Conservation (phyloP, 2,329 filamentous ascomycete species). For the Pseudocercospora cruenta region DNA sequence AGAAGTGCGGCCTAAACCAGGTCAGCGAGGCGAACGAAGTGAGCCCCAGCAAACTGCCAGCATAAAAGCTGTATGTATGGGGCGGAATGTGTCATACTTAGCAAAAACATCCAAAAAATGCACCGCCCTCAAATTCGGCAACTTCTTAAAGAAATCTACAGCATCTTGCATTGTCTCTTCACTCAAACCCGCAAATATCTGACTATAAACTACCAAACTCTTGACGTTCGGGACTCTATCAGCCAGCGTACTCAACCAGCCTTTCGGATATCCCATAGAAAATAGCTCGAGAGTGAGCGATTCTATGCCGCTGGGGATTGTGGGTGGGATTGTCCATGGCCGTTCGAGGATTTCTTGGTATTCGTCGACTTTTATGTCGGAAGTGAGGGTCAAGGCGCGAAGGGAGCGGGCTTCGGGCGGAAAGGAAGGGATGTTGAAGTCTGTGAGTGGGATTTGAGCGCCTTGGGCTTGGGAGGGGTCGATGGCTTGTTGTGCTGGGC, state of each 20-base stretch:
- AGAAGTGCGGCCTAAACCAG: too few species aligned
- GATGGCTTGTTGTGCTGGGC: background rate
- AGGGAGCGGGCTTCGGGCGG: slow-evolving; percentile 49
- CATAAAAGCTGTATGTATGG: background rate
- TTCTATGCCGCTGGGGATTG: slow-evolving; percentile 47
- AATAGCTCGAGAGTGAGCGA: slow-evolving; percentile 54
- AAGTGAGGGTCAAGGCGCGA: slow-evolving; percentile 52
- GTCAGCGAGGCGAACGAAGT: background rate
- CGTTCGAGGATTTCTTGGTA: slow-evolving; percentile 46
- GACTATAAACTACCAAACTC: slow-evolving; percentile 50
- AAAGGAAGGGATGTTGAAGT: slow-evolving; percentile 52
- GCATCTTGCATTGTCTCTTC: slow-evolving; percentile 45
- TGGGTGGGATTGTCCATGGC: slow-evolving; percentile 41
- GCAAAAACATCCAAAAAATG: slow-evolving; percentile 55
- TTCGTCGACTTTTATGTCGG: slow-evolving; percentile 53
- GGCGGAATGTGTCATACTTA: slow-evolving; percentile 17
- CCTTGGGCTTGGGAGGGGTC: slow-evolving; percentile 40
- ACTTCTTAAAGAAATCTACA: slow-evolving; percentile 44
- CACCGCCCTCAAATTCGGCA: slow-evolving; percentile 44
- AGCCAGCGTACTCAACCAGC: slow-evolving; percentile 48
- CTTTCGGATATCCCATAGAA: slow-evolving; percentile 51
- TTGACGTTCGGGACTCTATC: slow-evolving; percentile 47
- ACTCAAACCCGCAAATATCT: slow-evolving; percentile 51
- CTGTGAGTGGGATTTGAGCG: slow-evolving; percentile 52
- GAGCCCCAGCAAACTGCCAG: too few species aligned